phyloP scores from a whole-genome alignment of 805 yeast species.

The Zygosaccharomyces rouxii region DNA sequence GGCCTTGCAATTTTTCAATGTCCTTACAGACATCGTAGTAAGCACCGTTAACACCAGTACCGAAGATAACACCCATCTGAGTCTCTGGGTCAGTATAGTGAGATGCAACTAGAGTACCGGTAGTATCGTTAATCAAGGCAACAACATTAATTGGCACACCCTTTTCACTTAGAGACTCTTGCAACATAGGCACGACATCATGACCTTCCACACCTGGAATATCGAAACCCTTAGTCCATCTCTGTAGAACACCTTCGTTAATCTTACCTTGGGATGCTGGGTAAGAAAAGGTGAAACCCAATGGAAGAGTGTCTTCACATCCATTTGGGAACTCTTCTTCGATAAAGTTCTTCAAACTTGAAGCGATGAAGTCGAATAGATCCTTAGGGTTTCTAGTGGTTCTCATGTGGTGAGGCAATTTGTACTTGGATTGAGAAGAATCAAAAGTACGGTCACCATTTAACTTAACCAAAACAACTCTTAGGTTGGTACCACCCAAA shows the following conservation, averaged over 20 bases:
- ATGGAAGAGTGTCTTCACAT: conserved; percentile 54
- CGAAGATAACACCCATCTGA: conserved; percentile 92
- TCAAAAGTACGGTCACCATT: conserved; percentile 82
- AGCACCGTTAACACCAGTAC: conserved; percentile 97
- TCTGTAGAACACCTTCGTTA: conserved; percentile 80
- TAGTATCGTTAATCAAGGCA: conserved; percentile 93
- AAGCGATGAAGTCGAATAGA: conserved; percentile 83
- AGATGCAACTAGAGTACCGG: conserved; percentile 95
- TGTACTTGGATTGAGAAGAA: conserved; percentile 79
- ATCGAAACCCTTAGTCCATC: conserved; percentile 98
- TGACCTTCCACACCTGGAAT: conserved; percentile 90
- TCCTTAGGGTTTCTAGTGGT: conserved; percentile 66
- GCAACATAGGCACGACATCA: conserved; percentile 90
- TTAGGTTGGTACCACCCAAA: conserved; percentile 94
- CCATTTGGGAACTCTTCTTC: conserved; percentile 67
- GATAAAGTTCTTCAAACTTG: conserved; percentile 66
- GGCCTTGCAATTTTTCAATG: conserved; percentile 79
- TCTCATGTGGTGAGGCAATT: conserved; percentile 73
- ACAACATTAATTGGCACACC: conserved; percentile 79
- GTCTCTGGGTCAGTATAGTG: conserved; percentile 85
- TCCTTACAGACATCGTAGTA: conserved; percentile 72
- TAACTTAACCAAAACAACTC: conserved; percentile 83
- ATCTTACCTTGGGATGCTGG: conserved; percentile 83
- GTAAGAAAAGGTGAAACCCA: conserved; percentile 94
- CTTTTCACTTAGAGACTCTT: conserved; percentile 59